Evolutionary conservation across 2,329 filamentous ascomycete genomes (phyloP).

Genomic region (Bipolaris gigantea): DNA sequence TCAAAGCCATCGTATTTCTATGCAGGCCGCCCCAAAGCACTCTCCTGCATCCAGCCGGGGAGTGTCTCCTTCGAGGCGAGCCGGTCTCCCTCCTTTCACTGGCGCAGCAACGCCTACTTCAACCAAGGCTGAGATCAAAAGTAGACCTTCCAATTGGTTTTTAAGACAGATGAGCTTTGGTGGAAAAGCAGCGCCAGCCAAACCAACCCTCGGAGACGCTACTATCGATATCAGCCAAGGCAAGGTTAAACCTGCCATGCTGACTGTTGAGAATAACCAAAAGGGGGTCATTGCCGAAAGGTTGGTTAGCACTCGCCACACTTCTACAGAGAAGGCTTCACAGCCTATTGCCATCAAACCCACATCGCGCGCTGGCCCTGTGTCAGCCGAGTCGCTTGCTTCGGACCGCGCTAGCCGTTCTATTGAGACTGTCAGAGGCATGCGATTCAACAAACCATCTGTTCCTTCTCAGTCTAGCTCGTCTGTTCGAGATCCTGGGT

Average conservation of each 20-base stretch:
- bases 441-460: constrained; percentile 21
- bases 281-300: constrained; percentile 43
- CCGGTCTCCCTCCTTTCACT: constrained; percentile 19
- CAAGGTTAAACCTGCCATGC: constrained; percentile 38
- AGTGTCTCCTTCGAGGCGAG: constrained; percentile 33
- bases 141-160: constrained; percentile 39
- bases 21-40: constrained; percentile 26
- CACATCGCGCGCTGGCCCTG: constrained; percentile 29
- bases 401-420: constrained; percentile 33
- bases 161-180: constrained; percentile 46
- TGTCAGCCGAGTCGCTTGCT: constrained; percentile 30
- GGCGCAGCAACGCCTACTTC: constrained; percentile 4
- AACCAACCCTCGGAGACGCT: constrained; percentile 34
- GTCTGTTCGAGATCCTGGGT: constrained; percentile 41
- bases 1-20: constrained; percentile 18
- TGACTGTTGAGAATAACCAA: constrained; percentile 42
- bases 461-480: constrained; percentile 36
- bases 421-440: constrained; percentile 37
- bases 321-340: constrained; percentile 38
- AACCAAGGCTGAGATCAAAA: constrained; percentile 19
- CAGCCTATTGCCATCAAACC: constrained; percentile 45
- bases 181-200: constrained; percentile 33
- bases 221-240: constrained; percentile 40
- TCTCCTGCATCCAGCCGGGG: constrained; percentile 36
- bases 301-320: constrained; percentile 39